phyloP scores from a whole-genome alignment of 495 filamentous ascomycete genomes.

The Aspergillus indologenus region DNA sequence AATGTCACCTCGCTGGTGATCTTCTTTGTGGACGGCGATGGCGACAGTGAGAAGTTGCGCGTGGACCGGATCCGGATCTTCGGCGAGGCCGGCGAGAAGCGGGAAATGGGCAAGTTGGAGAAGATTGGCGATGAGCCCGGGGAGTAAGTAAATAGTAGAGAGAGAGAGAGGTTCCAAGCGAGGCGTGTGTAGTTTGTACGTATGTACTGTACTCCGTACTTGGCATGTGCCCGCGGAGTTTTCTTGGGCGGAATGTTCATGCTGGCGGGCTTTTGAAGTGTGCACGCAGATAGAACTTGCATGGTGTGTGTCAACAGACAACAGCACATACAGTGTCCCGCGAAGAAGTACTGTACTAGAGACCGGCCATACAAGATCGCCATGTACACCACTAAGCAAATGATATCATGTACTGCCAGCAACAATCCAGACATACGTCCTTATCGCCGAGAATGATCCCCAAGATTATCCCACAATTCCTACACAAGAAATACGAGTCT shows the following conservation, averaged over 20 bases:
- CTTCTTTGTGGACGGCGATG: conserved; percentile 87
- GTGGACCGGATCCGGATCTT: conserved; percentile 82
- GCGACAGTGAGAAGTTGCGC: conserved; percentile 78
- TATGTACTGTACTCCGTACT: background rate
- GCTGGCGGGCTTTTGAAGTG: background rate
- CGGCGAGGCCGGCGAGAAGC: conserved; percentile 90
- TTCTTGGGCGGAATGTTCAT: background rate
- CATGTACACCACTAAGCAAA: too few relatives aligned
- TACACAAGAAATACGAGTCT: background rate
- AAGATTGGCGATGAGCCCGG: conserved; percentile 81
- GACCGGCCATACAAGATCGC: too few relatives aligned
- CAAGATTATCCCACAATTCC: background rate
- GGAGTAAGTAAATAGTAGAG: conserved; percentile 48
- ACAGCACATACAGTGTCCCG: background rate
- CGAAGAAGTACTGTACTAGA: too few relatives aligned
- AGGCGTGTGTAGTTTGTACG: background rate
- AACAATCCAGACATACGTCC: too few relatives aligned
- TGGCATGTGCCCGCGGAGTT: background rate
- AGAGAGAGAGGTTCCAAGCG: too few relatives aligned
- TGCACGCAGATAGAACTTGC: background rate
- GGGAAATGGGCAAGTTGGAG: conserved; percentile 89
- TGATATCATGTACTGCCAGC: too few relatives aligned
- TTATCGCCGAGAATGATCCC: too few relatives aligned
- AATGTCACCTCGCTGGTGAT: conserved; percentile 80
- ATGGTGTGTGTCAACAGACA: background rate